A percentile compares a stretch with the other conserved stretches of the same genome.
These are phyloP conservation scores for Diutina scorzettiae DNA, from an alignment of 1,139 yeast genomes.

Conservation along the genomic window DNA sequence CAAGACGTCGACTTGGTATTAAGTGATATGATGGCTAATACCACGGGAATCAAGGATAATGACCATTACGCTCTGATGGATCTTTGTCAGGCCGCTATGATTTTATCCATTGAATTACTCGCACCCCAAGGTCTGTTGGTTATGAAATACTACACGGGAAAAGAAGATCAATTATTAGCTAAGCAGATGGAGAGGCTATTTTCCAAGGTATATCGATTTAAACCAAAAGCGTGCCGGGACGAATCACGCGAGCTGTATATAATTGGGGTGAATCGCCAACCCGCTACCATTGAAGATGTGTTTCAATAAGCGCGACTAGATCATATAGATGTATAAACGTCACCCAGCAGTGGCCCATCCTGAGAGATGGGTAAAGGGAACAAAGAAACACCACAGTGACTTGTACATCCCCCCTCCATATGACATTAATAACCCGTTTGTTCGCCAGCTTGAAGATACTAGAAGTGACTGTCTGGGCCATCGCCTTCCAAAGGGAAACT, in stretches of 20 bases:
- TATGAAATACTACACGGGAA: slow-evolving; percentile 32
- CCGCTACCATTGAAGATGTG: not conserved
- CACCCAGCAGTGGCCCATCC: slow-evolving; percentile 10
- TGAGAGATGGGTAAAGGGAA: slow-evolving; percentile 9
- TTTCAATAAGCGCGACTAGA: not conserved
- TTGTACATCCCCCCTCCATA: slow-evolving; percentile 8
- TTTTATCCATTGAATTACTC: slow-evolving; percentile 19
- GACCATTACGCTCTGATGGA: slow-evolving; percentile 38
- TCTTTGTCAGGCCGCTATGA: slow-evolving; percentile 27
- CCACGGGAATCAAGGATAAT: slow-evolving; percentile 29
- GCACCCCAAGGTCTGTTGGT: slow-evolving; percentile 23
- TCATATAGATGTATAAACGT: not conserved
- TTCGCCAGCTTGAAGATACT: slow-evolving; percentile 7
- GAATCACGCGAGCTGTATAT: slow-evolving; percentile 11
- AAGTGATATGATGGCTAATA: slow-evolving; percentile 40
- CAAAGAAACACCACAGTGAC: slow-evolving; percentile 8
- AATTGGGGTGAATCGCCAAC: slow-evolving; percentile 6
- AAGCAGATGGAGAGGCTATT: slow-evolving; percentile 18
- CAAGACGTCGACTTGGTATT: slow-evolving; percentile 20
- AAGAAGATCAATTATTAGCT: slow-evolving; percentile 21
- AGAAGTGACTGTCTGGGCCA: slow-evolving; percentile 8
- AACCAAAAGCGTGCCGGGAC: slow-evolving; percentile 11
- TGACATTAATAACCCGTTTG: slow-evolving; percentile 9
- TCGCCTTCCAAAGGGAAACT: slow-evolving; percentile 10
- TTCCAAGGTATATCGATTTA: slow-evolving; percentile 15